These are phyloP conservation scores for Spizellomyces sp. DNA, from an alignment of 192 early-diverging fungal species.

Conservation along the genomic window DNA sequence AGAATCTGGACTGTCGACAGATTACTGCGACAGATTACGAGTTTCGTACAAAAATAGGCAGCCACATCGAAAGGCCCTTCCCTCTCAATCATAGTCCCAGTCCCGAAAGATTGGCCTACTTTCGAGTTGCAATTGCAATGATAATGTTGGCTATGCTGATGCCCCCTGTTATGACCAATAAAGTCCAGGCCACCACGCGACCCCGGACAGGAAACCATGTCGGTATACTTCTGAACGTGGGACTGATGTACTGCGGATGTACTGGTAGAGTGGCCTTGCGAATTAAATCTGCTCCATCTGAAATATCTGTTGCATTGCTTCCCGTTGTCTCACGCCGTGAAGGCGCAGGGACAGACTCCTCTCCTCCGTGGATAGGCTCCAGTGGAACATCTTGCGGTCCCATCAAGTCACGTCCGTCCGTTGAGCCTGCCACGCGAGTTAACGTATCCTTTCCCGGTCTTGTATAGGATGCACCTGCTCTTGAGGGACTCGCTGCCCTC, in stretches of 20 bases:
- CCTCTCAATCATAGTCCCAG: too few relatives aligned
- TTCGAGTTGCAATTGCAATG: slow-evolving; percentile 7
- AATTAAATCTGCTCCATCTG: slow-evolving; percentile 22
- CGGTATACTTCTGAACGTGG: slow-evolving; percentile 48
- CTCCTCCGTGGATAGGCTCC: not conserved
- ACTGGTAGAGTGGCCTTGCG: slow-evolving; percentile 39
- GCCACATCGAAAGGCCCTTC: too few relatives aligned
- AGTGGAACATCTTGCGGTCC: not conserved
- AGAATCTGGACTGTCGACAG: too few relatives aligned
- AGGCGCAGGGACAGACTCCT: not conserved
- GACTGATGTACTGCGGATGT: slow-evolving; percentile 43
- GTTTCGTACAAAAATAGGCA: too few relatives aligned
- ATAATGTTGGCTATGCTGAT: slow-evolving; percentile 32
- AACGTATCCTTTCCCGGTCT: not conserved
- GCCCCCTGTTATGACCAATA: slow-evolving; percentile 30
- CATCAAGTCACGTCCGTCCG: not conserved
- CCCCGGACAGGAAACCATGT: slow-evolving; percentile 43
- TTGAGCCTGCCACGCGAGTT: not conserved
- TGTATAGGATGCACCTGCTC: not conserved
- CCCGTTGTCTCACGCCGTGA: not conserved
- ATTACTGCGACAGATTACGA: too few relatives aligned
- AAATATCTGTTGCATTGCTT: not conserved
- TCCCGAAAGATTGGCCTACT: too few relatives aligned
- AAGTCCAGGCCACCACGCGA: slow-evolving; percentile 29
- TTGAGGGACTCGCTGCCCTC: not conserved